Evolutionary conservation across 305 asterid genomes (phyloP).

Genomic region (Solanum hybrid): DNA sequence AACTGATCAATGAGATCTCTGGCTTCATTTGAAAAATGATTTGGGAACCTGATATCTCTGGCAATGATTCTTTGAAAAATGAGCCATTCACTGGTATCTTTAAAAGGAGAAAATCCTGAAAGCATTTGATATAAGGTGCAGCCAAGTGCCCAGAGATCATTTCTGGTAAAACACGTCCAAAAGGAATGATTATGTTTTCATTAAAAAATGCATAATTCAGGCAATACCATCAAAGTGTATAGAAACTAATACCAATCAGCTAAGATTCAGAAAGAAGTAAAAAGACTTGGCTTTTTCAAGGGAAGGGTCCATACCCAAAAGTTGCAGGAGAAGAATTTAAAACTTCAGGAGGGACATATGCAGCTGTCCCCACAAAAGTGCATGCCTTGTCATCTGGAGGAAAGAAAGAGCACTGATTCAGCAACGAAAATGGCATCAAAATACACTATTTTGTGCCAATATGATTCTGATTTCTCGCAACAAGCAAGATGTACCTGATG

Average conservation of each 20-base stretch:
- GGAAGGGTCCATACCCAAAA: conserved; percentile 29
- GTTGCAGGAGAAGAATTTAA: conserved; percentile 92
- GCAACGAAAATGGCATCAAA: neutral
- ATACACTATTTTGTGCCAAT: neutral
- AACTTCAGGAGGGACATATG: conserved; percentile 98
- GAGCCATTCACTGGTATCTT: conserved; percentile 98
- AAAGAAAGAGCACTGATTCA: neutral
- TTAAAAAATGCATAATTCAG: neutral
- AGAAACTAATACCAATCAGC: neutral
- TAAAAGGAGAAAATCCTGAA: conserved; percentile 94
- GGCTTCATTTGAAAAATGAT: conserved; percentile 71
- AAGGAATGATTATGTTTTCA: neutral
- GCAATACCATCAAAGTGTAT: neutral
- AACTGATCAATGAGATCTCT: conserved; percentile 80
- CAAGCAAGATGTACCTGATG: conserved; percentile 47
- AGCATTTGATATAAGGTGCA: conserved; percentile 98
- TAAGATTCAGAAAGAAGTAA: neutral
- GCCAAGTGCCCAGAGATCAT: conserved; percentile 99
- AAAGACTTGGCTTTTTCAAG: conserved; percentile 2
- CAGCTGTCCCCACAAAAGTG: conserved; percentile 99
- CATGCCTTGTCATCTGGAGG: conserved; percentile 91
- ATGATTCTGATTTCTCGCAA: neutral
- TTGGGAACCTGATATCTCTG: conserved; percentile 88
- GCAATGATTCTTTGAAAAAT: conserved; percentile 90
- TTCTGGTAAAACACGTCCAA: conserved; percentile 38